Evolutionary conservation across 108 stramenopile species (phyloP).

Genomic region (Seminavis robusta): DNA sequence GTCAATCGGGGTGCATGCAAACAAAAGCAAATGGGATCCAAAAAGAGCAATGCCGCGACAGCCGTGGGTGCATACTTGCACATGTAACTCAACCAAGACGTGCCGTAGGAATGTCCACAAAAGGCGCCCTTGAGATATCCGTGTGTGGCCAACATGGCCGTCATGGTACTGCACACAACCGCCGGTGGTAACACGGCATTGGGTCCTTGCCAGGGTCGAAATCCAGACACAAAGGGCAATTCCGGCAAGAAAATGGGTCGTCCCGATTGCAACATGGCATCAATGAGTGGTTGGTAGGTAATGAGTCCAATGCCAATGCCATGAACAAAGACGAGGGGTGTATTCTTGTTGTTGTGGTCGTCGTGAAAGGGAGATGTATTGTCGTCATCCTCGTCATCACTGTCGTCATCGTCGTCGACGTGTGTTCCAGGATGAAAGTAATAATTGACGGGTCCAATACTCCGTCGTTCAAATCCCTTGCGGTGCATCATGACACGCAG

Average conservation of each 20-base stretch:
- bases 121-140: slow-evolving; percentile 65
- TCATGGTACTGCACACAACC: slow-evolving; percentile 65
- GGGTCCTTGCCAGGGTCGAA: slow-evolving; percentile 80
- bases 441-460: slow-evolving; percentile 67
- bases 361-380: slow-evolving; percentile 49
- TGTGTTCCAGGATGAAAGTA: slow-evolving; percentile 73
- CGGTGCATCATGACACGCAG: slow-evolving; percentile 57
- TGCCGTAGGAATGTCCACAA: slow-evolving; percentile 83
- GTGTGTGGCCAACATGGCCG: slow-evolving; percentile 76
- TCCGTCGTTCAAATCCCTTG: slow-evolving; percentile 63
- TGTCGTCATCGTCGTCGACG: slow-evolving; percentile 18
- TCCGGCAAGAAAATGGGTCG: slow-evolving; percentile 79
- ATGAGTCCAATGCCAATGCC: slow-evolving; percentile 85
- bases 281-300: slow-evolving; percentile 67
- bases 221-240: slow-evolving; percentile 75
- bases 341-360: slow-evolving; percentile 7
- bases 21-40: slow-evolving; percentile 88
- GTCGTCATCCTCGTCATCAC: slow-evolving; percentile 20
- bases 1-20: slow-evolving; percentile 70
- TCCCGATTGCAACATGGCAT: slow-evolving; percentile 55
- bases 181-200: slow-evolving; percentile 69
- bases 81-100: slow-evolving; percentile 77
- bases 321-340: slow-evolving; percentile 82
- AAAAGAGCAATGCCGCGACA: slow-evolving; percentile 71
- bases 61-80: slow-evolving; percentile 71